Evolutionary conservation across 768 basidiomycete species (phyloP).

Genomic region (Pleurotus tuoliensis): DNA sequence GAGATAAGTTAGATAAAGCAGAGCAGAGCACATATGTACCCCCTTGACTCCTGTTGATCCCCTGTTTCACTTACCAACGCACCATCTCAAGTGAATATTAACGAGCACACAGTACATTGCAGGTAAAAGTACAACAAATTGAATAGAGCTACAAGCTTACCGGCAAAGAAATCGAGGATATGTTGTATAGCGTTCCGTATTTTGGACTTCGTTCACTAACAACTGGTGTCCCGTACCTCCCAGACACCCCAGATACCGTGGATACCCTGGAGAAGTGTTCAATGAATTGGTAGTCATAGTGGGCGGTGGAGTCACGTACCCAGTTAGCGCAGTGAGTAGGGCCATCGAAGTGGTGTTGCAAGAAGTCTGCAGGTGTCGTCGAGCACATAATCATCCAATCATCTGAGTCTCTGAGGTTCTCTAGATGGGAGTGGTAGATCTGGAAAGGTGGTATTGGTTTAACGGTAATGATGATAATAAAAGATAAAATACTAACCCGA

Average conservation of each 20-base stretch:
- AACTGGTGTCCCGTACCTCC: constrained; percentile 4
- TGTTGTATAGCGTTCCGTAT: too few species aligned
- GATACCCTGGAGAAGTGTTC: constrained; percentile 7
- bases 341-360: constrained; percentile 18
- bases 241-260: constrained; percentile 21
- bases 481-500: neutral
- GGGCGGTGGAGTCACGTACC: constrained; percentile 12
- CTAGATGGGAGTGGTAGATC: constrained; percentile 25
- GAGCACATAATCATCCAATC: constrained; percentile 29
- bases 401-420: constrained; percentile 21
- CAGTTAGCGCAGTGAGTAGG: constrained; percentile 18
- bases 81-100: too few species aligned
- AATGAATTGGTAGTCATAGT: neutral
- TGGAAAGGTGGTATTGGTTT: constrained; percentile 1
- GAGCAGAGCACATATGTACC: too few species aligned
- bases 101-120: too few species aligned
- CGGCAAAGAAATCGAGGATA: too few species aligned
- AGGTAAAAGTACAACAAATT: too few species aligned
- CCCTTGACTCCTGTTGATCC: too few species aligned
- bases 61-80: too few species aligned
- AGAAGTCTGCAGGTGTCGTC: constrained; percentile 24
- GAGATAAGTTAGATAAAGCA: too few species aligned
- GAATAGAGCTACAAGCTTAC: too few species aligned
- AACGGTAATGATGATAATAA: neutral
- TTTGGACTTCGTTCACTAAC: neutral